These are phyloP conservation scores for Epichloe aotearoae DNA, from an alignment of 2,329 filamentous ascomycete genomes.

Conservation along the genomic window DNA sequence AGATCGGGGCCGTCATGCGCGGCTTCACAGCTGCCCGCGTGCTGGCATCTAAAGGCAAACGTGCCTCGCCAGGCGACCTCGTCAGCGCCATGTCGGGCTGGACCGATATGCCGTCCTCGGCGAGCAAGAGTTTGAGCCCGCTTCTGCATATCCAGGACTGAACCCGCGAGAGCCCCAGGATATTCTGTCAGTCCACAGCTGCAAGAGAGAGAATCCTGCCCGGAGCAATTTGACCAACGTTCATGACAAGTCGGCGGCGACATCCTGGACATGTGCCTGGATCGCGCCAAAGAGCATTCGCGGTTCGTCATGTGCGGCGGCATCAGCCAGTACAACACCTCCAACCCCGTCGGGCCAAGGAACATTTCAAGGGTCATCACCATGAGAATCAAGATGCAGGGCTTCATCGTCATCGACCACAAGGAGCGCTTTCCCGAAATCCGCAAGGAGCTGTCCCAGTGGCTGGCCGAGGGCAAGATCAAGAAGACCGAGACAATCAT, in stretches of 20 bases:
- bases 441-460: slow-evolving; percentile 46
- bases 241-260: slow-evolving; percentile 46
- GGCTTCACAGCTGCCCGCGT: slow-evolving; percentile 47
- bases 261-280: slow-evolving; percentile 53
- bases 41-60: slow-evolving; percentile 42
- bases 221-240: neutral
- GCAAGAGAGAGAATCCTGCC: neutral
- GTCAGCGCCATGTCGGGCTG: slow-evolving; percentile 46
- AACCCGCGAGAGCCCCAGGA: slow-evolving; percentile 34
- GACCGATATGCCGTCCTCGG: slow-evolving; percentile 47
- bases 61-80: slow-evolving; percentile 42
- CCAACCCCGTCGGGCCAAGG: slow-evolving; percentile 40
- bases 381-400: slow-evolving; percentile 50
- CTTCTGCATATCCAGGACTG: slow-evolving; percentile 26
- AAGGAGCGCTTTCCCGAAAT: slow-evolving; percentile 42
- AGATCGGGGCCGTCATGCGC: slow-evolving; percentile 57
- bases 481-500: slow-evolving; percentile 60
- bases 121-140: slow-evolving; percentile 34
- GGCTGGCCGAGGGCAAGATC: slow-evolving; percentile 60
- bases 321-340: slow-evolving; percentile 56
- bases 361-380: slow-evolving; percentile 38
- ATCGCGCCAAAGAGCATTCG: slow-evolving; percentile 46
- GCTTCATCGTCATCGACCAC: slow-evolving; percentile 64
- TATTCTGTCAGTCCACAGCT: slow-evolving; percentile 41
- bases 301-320: slow-evolving; percentile 60